These are phyloP conservation scores for Agmasoma carcini DNA, from an alignment of 371 early-diverging fungal genomes.

Conservation along the genomic window DNA sequence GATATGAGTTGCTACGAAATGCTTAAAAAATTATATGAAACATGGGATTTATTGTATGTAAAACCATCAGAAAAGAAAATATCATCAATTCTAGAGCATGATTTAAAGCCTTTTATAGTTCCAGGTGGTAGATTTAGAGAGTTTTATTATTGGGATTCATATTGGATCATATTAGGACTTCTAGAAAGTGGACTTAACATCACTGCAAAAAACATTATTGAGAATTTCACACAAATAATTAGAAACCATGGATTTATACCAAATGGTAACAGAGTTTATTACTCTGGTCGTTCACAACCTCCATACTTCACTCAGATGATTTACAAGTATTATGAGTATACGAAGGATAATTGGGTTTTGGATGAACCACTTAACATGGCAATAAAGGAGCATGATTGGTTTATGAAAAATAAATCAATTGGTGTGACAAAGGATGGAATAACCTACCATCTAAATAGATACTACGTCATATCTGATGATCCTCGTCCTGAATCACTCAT, in stretches of 20 bases:
- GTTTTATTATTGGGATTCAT: conserved; percentile 75
- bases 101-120: no score
- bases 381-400: conserved; percentile 59
- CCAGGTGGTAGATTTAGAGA: conserved; percentile 77
- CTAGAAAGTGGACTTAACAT: conserved; percentile 57
- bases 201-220: conserved; percentile 57
- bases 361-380: conserved; percentile 30
- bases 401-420: conserved; percentile 55
- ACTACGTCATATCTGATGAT: conserved; percentile 8
- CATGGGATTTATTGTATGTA: no score
- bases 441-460: conserved; percentile 14
- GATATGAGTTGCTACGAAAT: no score
- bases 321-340: conserved; percentile 10
- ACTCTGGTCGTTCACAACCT: conserved; percentile 68
- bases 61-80: no score
- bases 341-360: conserved; percentile 31
- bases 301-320: conserved; percentile 55
- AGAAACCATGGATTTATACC: conserved; percentile 64
- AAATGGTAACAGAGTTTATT: conserved; percentile 69
- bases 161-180: conserved; percentile 65
- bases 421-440: conserved; percentile 7
- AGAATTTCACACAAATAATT: conserved; percentile 61
- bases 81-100: no score
- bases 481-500: conserved; percentile 67
- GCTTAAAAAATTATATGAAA: no score